phyloP scores from a whole-genome alignment of 371 early-diverging fungal species.

The Mortierella sp. region DNA sequence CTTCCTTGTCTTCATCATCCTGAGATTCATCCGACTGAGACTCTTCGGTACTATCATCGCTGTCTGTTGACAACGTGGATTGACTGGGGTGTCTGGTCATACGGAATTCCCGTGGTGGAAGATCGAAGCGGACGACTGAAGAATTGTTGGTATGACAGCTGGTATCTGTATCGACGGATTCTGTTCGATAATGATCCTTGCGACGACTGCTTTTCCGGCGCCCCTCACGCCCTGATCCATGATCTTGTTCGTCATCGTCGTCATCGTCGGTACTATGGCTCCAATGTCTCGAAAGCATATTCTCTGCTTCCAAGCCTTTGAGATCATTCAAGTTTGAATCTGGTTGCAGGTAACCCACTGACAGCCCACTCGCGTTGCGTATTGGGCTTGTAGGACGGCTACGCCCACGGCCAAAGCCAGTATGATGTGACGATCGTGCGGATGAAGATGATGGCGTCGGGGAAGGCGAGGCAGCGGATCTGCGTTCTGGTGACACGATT shows the following conservation, averaged over 20 bases:
- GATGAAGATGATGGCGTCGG: slow-evolving; percentile 27
- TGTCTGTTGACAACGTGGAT: slow-evolving; percentile 2
- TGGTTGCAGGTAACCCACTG: slow-evolving; percentile 6
- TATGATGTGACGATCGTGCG: slow-evolving; percentile 9
- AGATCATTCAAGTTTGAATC: slow-evolving; percentile 14
- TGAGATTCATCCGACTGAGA: slow-evolving; percentile 1
- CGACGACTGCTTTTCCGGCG: slow-evolving; percentile 1
- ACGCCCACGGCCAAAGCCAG: neutral
- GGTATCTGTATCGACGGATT: slow-evolving; percentile 24
- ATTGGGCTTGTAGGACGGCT: slow-evolving; percentile 32
- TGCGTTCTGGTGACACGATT: slow-evolving; percentile 22
- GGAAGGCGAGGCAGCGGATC: slow-evolving; percentile 13
- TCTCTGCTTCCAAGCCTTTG: slow-evolving; percentile 27
- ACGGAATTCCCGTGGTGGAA: slow-evolving; percentile 16
- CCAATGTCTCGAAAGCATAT: slow-evolving; percentile 40
- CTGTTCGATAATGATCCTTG: slow-evolving; percentile 8
- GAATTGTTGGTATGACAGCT: slow-evolving; percentile 28
- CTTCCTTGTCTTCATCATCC: slow-evolving; percentile 27
- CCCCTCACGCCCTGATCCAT: neutral
- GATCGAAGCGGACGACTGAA: slow-evolving; percentile 21
- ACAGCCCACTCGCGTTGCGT: slow-evolving; percentile 8
- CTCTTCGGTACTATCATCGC: slow-evolving; percentile 4
- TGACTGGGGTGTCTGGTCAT: slow-evolving; percentile 3
- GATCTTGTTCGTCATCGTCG: slow-evolving; percentile 9
- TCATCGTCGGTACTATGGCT: slow-evolving; percentile 21